These are phyloP conservation scores for Myriosclerotinia scirpicola DNA, from an alignment of 2,329 filamentous ascomycete genomes.

Conservation along the genomic window DNA sequence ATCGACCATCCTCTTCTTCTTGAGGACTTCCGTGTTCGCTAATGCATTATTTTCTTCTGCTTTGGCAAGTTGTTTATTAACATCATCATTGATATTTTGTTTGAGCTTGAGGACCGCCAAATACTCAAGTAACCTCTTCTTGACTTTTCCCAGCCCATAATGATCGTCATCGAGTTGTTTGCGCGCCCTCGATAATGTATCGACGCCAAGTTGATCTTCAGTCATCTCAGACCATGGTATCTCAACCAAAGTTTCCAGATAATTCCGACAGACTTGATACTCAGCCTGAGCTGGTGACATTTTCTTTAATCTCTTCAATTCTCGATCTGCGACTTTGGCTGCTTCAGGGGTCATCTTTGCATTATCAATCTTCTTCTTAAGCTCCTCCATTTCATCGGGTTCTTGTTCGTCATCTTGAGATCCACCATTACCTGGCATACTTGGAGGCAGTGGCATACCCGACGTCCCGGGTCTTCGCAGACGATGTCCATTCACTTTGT, in stretches of 20 bases:
- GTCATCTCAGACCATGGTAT: conserved; percentile 89
- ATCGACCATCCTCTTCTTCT: conserved; percentile 82
- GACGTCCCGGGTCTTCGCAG: conserved; percentile 34
- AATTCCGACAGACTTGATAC: conserved; percentile 89
- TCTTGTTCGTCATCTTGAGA: conserved; percentile 70
- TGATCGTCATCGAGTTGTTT: conserved; percentile 95
- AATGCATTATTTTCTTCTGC: conserved; percentile 57
- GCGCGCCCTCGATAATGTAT: conserved; percentile 75
- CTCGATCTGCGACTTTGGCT: conserved; percentile 84
- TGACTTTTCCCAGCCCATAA: conserved; percentile 94
- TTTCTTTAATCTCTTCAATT: conserved; percentile 84
- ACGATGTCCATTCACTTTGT: conserved; percentile 47
- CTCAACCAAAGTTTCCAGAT: conserved; percentile 89
- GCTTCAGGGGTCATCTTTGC: conserved; percentile 82
- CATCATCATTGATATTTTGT: conserved; percentile 80
- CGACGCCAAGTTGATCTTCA: conserved; percentile 78
- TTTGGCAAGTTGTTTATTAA: conserved; percentile 75
- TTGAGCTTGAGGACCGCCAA: conserved; percentile 94
- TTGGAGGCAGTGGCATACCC: conserved; percentile 34
- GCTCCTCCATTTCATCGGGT: conserved; percentile 83
- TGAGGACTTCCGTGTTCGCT: conserved; percentile 69
- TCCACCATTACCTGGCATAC: conserved; percentile 27
- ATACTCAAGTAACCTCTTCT: conserved; percentile 94
- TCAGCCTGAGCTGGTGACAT: conserved; percentile 97
- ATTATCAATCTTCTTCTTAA: conserved; percentile 82